Evolutionary conservation across 2,329 filamentous ascomycete species (phyloP).

Genomic region (Phialophora tarda): DNA sequence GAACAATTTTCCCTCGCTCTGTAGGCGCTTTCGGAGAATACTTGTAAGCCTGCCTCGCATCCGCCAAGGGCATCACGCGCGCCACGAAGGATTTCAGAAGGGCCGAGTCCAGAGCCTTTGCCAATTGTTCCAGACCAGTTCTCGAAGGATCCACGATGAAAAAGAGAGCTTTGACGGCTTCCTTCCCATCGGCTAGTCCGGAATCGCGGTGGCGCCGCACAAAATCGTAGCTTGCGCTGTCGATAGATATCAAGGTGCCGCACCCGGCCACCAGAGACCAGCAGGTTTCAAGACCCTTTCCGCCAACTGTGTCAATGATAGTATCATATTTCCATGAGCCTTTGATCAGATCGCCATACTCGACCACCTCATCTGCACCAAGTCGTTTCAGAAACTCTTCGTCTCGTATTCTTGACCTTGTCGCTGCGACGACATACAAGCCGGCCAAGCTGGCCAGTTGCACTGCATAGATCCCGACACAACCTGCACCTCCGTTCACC

Average conservation of each 20-base stretch:
- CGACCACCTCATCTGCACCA: conserved; percentile 49
- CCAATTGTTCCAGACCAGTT: conserved; percentile 30
- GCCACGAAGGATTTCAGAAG: conserved; percentile 38
- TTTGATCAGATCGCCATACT: conserved; percentile 43
- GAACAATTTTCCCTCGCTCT: conserved; percentile 40
- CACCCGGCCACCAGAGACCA: conserved; percentile 36
- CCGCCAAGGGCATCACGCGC: conserved; percentile 32
- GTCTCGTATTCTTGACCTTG: conserved; percentile 46
- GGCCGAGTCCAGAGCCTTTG: conserved; percentile 31
- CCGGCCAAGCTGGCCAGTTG: conserved; percentile 47
- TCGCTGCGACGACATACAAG: conserved; percentile 44
- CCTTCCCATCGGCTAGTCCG: conserved; percentile 28
- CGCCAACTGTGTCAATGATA: conserved; percentile 43
- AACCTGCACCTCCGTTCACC: conserved; percentile 49
- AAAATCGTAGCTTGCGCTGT: conserved; percentile 43
- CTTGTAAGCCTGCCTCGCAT: conserved; percentile 39
- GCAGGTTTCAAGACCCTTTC: conserved; percentile 35
- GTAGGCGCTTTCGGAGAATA: conserved; percentile 31
- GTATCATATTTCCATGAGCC: conserved; percentile 34
- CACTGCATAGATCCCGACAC: conserved; percentile 47
- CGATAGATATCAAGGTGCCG: conserved; percentile 42
- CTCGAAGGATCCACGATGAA: conserved; percentile 36
- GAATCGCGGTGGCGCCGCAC: conserved; percentile 38
- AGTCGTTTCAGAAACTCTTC: conserved; percentile 44
- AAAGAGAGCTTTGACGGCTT: conserved; percentile 37